Evolutionary conservation across 2,329 filamentous ascomycete genomes (phyloP), one percentile per base, ranked within the genome.

Genomic region (Paracoccidioides brasiliensis): DNA sequence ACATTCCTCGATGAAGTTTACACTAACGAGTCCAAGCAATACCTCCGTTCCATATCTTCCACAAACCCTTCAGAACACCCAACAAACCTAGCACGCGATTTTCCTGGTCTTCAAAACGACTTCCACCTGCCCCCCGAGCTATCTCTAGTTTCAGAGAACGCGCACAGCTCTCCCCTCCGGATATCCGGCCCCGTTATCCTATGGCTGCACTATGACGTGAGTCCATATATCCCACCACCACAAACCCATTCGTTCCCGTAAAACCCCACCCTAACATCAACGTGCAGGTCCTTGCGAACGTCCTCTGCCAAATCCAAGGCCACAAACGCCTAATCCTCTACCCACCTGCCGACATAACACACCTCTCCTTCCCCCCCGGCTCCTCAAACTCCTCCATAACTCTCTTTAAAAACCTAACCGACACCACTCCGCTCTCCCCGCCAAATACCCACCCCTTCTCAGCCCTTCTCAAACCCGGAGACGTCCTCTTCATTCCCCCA

Each of bases 161-260:
- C 80, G 3, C 89, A 94, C 66, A 91, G 85, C 67, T 90, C 87
- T 2, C 84, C 90, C 0, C 71, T 95, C 30, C 80, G 89, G 22
- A 83, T 95, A 57, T 91, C 86, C 3, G 88, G 88, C 0, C 81
- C 81, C 1, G 86, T 91, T 9, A 85, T 83, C 43, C 87, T 95
- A 80, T 95, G 90, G 90, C 76, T 95, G 37, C 88, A 94, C 69
- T 94, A 93, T 72, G 88, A 94, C 70, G 83, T 85, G 58, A 64
- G 67, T 61, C 14, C 55, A 51, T 45, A n/a, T 5, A n/a, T n/a
- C n/a, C n/a, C n/a, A n/a, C n/a, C n/a, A n/a, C n/a, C n/a, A n/a
- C 35, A 37, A 12, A 7, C 56, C 28, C 15, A 32, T 9, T 35
- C 10, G 15, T 49, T 7, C 37, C 14, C 46, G 52, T 64, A 46